Base-by-base conservation (phyloP, 495 filamentous ascomycete genomes). In the Daldinia loculata region DNA sequence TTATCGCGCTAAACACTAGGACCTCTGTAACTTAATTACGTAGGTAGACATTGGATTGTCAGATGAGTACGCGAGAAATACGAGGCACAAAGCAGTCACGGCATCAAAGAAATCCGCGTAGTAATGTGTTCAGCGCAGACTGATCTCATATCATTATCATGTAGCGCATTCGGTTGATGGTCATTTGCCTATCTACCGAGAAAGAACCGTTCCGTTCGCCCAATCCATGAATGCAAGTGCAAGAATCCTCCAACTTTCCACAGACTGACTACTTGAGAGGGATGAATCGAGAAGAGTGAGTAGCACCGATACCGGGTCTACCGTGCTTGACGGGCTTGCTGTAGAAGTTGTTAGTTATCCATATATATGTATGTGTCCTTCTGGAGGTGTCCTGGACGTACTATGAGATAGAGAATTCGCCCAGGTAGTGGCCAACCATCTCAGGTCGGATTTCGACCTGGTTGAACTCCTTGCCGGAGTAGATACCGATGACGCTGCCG, bases 271-370 rank as follows among this genome's bases (percentile, higher is more conserved):
- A 69, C 55, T 66, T 67, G 51, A 71, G 64, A 61, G 66, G 56
- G 53, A 67, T 75, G 61, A 63, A 71, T 30, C 95, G 93, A 83
- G 96, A 98, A 88, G 94, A 98, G 90, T 99, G 95, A 74, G 95
- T 99, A 78, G 95, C 95, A 94, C 95, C 95, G 84, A 99, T 99
- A 97, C 95, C 95, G 78, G 95, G 95, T 85, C 95, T 87, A 89
- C 95, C 95, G 90, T 99, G 95, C 92, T 98, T 99, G 88, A 99
- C 95, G 75, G 95, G 95, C 86, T 95, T 96, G 91, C 94, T 97
- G 78, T 80, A 66, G 66, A 68, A 66, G 83, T 84, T 80, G 75
- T 80, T 69, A 80, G 80, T 41, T 8, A 75, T 39, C 77, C 59
- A 53, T 67, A 24, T 8, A 45, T 45, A 19, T 19, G 1, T 19